These are phyloP conservation scores for Trichoderma orchidacearum DNA, from an alignment of 495 filamentous ascomycete species.

Conservation along the genomic window DNA sequence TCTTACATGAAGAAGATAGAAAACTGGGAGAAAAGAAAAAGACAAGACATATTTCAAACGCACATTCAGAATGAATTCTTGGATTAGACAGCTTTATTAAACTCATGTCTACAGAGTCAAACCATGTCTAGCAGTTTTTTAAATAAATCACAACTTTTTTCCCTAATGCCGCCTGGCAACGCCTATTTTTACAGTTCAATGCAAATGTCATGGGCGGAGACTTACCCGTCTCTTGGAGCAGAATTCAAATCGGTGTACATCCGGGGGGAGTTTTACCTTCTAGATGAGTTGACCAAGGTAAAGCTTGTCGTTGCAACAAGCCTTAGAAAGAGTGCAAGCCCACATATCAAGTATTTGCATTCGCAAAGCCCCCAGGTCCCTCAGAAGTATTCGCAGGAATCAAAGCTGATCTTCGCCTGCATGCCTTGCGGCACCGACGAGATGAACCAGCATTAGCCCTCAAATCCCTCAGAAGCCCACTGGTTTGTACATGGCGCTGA, in stretches of 20 bases:
- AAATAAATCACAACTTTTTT: too few relatives aligned
- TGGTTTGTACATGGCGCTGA: background rate
- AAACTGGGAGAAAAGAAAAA: background rate
- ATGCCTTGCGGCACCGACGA: background rate
- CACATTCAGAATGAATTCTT: too few relatives aligned
- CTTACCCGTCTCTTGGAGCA: background rate
- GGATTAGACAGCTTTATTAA: too few relatives aligned
- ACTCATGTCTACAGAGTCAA: background rate
- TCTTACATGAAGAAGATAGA: too few relatives aligned
- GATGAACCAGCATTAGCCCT: background rate
- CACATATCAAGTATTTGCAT: conserved; percentile 36
- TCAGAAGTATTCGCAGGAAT: conserved; percentile 3
- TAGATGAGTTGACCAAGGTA: background rate
- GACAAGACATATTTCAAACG: too few relatives aligned
- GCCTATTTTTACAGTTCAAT: background rate
- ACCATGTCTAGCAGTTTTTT: background rate
- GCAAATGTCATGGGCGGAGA: background rate
- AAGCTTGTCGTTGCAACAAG: background rate
- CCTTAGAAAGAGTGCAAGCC: background rate
- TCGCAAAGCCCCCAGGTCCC: conserved; percentile 3
- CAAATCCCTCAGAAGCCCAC: conserved; percentile 5
- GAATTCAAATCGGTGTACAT: background rate
- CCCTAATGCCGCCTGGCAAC: background rate
- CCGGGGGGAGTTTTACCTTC: background rate
- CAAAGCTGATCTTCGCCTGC: background rate